phyloP scores from a whole-genome alignment of 2,329 filamentous ascomycete species.

The Sordariomycetes sp. region DNA sequence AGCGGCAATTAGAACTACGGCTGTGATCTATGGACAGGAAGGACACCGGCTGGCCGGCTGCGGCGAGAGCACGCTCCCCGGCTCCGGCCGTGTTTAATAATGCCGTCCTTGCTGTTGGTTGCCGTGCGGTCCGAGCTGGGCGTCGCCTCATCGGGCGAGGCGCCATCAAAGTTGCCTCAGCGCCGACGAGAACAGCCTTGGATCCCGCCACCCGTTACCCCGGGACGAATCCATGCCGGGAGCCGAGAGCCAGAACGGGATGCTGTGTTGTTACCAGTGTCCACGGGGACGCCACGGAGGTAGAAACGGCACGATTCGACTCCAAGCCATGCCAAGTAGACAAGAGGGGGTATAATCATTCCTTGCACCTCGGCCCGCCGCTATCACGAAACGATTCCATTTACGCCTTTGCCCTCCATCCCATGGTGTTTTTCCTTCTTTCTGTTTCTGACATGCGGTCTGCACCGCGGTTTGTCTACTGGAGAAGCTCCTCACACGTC shows the following conservation, averaged over 20 bases:
- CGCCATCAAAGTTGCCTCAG: neutral
- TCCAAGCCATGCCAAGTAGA: neutral
- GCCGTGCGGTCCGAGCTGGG: neutral
- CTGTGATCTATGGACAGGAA: neutral
- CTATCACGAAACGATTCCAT: neutral
- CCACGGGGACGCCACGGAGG: neutral
- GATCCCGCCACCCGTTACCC: too few relatives aligned
- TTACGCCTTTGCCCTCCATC: neutral
- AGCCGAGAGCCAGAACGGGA: too few relatives aligned
- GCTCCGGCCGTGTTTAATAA: neutral
- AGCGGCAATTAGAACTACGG: neutral
- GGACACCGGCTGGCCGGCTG: neutral
- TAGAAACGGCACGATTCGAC: neutral
- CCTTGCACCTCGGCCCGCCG: neutral
- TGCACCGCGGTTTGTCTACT: constrained; percentile 23
- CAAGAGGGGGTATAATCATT: neutral
- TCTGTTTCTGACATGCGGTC: neutral
- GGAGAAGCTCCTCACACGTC: constrained; percentile 91
- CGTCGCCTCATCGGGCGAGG: neutral
- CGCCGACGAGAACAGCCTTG: too few relatives aligned
- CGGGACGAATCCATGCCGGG: too few relatives aligned
- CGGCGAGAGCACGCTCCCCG: neutral
- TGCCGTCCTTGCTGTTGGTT: neutral
- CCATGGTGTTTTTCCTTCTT: neutral
- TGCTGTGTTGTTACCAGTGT: too few relatives aligned